Evolutionary conservation across 345 rosid species (phyloP), one percentile per base, ranked within the genome.

Genomic region (Populus ilicifolia): DNA sequence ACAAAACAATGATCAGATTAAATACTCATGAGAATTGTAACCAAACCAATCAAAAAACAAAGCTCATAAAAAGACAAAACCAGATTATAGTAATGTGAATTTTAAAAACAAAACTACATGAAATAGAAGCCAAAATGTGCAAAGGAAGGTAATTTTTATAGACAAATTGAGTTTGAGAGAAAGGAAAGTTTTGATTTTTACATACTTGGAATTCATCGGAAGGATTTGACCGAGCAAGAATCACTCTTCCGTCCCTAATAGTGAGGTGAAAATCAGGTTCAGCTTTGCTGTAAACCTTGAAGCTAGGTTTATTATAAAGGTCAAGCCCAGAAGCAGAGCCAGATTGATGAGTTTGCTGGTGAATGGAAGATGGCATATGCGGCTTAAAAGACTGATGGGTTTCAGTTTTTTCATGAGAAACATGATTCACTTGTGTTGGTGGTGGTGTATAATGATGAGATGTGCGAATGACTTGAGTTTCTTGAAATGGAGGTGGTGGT

Each of bases 211-310:
- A 88, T 59, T 82, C 81, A 83, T 93, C 90, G 59, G 84, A 80
- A 10, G 92, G 89, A 83, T 89, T 79, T 5, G 89, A 75, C 39
- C 80, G 85, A 2, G 92, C 96, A 56, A 95, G 89, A 76, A 90
- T 43, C 78, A 93, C 92, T 64, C 87, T 86, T 29, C 88, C 87
- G 38, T 86, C 91, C 77, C 88, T 86, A 69, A 95, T 81, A 14
- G 92, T 86, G 59, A 94, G 88, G 52, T 78, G 74, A 70, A 82
- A 89, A 62, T 86, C 71, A 38, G 92, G 92, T 27, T 79, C 83
- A 17, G 97, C 95, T 84, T 89, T 93, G 70, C 88, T 86, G 69
- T 81, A 89, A 77, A 93, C 90, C 85, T 84, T 90, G 56, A 78
- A 78, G 27, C 91, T 83, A 21, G 88, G 81, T 36, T 85, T 93